Evolutionary conservation across 2,329 filamentous ascomycete genomes (phyloP), one percentile per base, ranked within the genome.

Genomic region (Dactylonectria macrodidyma): DNA sequence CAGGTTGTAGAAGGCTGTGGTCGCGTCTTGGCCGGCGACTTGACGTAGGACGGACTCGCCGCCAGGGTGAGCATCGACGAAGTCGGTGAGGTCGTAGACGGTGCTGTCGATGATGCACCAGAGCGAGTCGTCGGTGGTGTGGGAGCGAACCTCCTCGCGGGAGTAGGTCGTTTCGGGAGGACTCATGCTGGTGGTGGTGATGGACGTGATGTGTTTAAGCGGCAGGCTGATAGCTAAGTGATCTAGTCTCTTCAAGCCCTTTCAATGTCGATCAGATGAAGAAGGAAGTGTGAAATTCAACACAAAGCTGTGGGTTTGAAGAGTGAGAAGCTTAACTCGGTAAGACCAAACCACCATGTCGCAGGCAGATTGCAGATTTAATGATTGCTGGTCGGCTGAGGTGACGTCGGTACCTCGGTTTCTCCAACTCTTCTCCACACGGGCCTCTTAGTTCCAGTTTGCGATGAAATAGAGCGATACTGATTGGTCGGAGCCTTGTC

Each of bases 91-190:
- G 82, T 97, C 93, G 85, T 97, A 97, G 78, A 97, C 93, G 76
- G 91, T 92, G 82, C 92, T 90, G 84, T 97, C 94, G 81, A 97
- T 90, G 77, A 97, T 91, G 82, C 93, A 92, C 92, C 93, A 95
- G 65, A 94, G 84, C 70, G 91, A 92, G 71, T 95, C 92, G 56
- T 92, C 90, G 64, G 88, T 89, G 80, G 91, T 94, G 84, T 95
- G 92, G 80, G 91, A 88, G 70, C 91, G 91, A 74, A 96, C 92
- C 80, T 94, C 88, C 63, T 84, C 88, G 74, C 88, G 88, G 66
- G 88, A 86, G 76, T 85, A 89, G 24, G 86, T 88, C 76, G 88
- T 83, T 71, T 81, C 76, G 38, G 83, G 81, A 68, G 81, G 71
- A 41, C 79, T 76, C 80, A 83, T 82, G 60, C 30, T 59, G 56